Evolutionary conservation across 208 protist genomes (phyloP), one percentile per base, ranked within the genome.

Genomic region (Trypanosoma avium): DNA sequence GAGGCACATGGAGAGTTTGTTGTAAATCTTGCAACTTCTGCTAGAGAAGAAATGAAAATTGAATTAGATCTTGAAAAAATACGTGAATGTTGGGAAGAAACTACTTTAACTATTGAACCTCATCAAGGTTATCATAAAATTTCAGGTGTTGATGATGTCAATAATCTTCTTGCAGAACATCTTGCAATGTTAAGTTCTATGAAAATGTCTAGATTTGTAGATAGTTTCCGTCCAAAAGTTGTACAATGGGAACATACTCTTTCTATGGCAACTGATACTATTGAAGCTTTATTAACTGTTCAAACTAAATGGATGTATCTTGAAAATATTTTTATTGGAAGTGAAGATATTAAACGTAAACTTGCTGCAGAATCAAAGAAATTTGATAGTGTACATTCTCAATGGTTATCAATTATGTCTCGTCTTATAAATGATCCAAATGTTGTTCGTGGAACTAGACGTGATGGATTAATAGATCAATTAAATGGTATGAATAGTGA

Each of bases 261-360:
- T 6, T 98, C 94, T 30, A 86, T 94, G 54, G 92, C 98, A 35
- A 82, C 93, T 0, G 97, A 99, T 77, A 97, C 88, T 8, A 90
- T 99, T 43, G 96, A 98, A 58, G 70, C 83, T 6, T 73, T 98
- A 46, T 76, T 98, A 15, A 79, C 78, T 4, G 95, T 98, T 30
- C 96, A 98, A 75, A 94, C 87, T 15, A 92, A 97, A 75, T 99
- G 97, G 97, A 97, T 98, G 85, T 99, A 99, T 79, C 81, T 99
- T 9, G 92, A 98, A 69, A 98, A 97, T 79, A 98, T 99, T 45
- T 99, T 98, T 64, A 86, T 97, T 22, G 94, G 95, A 40, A 93
- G 86, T 56, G 97, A 98, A 59, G 97, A 99, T 76, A 99, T 99
- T 76, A 97, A 98, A 53, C 92, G 93, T 40, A 98, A 99, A 82